Base-by-base conservation (phyloP, 805 yeast genomes). In the Saccharomycopsis schoenii region DNA sequence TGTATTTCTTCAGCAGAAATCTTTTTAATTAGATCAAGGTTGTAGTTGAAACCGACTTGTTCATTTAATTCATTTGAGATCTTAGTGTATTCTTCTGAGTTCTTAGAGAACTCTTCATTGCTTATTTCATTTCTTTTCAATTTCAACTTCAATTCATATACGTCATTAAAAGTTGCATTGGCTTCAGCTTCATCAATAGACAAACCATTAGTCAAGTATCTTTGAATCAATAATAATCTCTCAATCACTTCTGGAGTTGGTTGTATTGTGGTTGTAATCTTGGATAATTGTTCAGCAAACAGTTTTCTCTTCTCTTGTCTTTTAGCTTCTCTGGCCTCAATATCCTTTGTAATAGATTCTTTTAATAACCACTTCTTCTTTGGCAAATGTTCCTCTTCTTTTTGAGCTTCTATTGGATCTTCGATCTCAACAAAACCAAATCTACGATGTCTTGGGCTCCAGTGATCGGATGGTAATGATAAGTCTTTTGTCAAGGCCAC, bases 371-470 rank as follows among this genome's bases (percentile, higher is more conserved):
- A 77, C 68, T 87, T 89, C 69, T 88, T 87, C 72, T 96, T 82
- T 2, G 84, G 78, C 78, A 86, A 76, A 65, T 78, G 79, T 12
- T 75, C 75, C 68, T 79, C 83, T 72, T 89, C 97, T 52, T 74
- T 74, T 55, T 73, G 72, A 0, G 90, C 87, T 58, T 74, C 77
- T 37, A 69, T 72, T 14, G 75, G 72, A 62, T 85, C 83, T 15
- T 69, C 72, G 37, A 90, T 75, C 41, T 79, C 77, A 19, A 74
- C 77, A 67, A 80, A 81, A 1, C 97, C 97, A 67, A 93, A 84
- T 71, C 98, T 81, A 75, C 99, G 84, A 9, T 82, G 76, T 55
- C 91, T 80, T 52, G 98, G 97, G n/a, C 79, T 86, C 72, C 92
- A 93, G 72, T 94, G 98, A 6, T 93, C 88, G 15, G 89, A 84